Conservation (phyloP, 129 eudicot genomes). For the Centaurea solstitialis region DNA sequence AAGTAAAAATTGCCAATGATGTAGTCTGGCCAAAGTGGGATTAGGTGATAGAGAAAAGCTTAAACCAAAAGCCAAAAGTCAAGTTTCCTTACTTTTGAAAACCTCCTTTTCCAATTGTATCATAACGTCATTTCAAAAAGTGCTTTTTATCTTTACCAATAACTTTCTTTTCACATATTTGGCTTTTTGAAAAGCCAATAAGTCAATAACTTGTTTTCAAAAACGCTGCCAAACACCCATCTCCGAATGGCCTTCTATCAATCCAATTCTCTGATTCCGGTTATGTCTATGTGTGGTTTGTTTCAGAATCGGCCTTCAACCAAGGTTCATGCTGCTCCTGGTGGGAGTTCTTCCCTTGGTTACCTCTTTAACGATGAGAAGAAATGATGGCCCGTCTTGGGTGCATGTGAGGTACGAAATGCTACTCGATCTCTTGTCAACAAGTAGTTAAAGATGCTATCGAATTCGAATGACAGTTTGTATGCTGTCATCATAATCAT, state of each 20-base stretch:
- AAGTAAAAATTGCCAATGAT: no score
- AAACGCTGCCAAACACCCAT: no score
- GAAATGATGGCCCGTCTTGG: conserved; percentile 21
- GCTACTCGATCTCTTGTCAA: conserved; percentile 5
- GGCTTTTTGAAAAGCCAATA: no score
- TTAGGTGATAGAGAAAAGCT: no score
- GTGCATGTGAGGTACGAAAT: conserved; percentile 5
- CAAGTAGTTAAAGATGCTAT: conserved; percentile 14
- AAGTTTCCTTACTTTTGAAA: no score
- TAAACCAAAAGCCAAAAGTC: no score
- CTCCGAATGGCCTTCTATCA: not conserved
- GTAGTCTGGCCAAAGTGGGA: no score
- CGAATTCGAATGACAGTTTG: not conserved
- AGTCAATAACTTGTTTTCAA: no score
- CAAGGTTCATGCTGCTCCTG: conserved; percentile 58
- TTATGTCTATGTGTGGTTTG: not conserved
- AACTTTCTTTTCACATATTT: no score
- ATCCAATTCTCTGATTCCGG: not conserved
- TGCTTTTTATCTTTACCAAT: no score
- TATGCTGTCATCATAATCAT: conserved; percentile 13
- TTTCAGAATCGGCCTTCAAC: conserved; percentile 57
- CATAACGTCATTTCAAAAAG: no score
- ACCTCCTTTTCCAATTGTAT: no score
- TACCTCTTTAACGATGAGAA: conserved; percentile 51
- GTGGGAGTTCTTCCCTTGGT: conserved; percentile 55